These are phyloP conservation scores for Lactifluus rugatus DNA, from an alignment of 768 basidiomycete genomes.

Conservation along the genomic window DNA sequence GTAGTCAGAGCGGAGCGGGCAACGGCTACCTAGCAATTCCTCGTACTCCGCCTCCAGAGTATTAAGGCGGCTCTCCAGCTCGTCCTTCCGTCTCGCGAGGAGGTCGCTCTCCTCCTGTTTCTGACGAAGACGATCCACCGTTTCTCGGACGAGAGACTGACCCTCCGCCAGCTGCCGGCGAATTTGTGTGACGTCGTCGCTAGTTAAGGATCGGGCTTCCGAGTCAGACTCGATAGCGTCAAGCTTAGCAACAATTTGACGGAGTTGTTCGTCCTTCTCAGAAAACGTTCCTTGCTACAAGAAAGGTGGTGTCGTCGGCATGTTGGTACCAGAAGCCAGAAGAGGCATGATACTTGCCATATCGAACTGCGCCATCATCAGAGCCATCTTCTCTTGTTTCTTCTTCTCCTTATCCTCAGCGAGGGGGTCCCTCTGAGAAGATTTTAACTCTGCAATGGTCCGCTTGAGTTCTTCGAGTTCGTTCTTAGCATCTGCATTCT, in stretches of 20 bases:
- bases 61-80: constrained; percentile 73
- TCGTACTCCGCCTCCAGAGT: constrained; percentile 91
- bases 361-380: constrained; percentile 99
- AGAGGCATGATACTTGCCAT: constrained; percentile 44
- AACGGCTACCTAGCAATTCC: constrained; percentile 75
- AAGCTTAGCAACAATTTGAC: constrained; percentile 73
- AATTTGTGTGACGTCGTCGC: constrained; percentile 73
- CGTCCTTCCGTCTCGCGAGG: constrained; percentile 69
- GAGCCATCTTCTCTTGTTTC: constrained; percentile 98
- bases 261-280: constrained; percentile 90
- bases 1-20: constrained; percentile 7
- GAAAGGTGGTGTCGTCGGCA: constrained; percentile 8
- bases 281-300: constrained; percentile 83
- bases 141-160: constrained; percentile 77
- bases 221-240: constrained; percentile 65
- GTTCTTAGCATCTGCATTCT: constrained; percentile 73
- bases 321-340: neutral
- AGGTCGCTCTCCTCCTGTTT: constrained; percentile 91
- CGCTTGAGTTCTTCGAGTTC: constrained; percentile 88
- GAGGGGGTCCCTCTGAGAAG: constrained; percentile 71
- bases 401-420: constrained; percentile 97
- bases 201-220: constrained; percentile 45
- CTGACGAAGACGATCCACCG: constrained; percentile 80
- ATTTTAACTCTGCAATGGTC: constrained; percentile 68
- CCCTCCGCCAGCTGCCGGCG: constrained; percentile 84